Evolutionary conservation across 352 stramenopile genomes (phyloP), one percentile per base, ranked within the genome.

Genomic region (Bremia lactucae): DNA sequence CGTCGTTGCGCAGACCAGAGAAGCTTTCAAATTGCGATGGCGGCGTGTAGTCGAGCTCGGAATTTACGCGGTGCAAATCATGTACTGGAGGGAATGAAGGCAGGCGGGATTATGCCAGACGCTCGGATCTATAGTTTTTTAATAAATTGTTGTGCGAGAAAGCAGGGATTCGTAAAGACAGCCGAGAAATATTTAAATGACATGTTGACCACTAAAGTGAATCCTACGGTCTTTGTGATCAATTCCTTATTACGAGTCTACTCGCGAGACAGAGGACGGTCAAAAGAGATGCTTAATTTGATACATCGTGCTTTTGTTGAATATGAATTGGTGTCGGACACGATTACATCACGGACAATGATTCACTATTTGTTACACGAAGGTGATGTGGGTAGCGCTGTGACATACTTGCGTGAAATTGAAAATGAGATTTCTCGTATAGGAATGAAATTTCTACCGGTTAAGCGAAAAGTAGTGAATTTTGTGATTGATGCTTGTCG

Each of bases 201-300:
- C 24, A 66, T 87, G 46, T 9, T 75, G 2, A 25, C 1, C 25
- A 49, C 59, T 9, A 55, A 50, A 13, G 14, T 82, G 5, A 54
- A 68, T 11, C 72, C 68, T 10, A 70, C 50, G 6, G 38, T 67
- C 25, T 61, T 73, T 31, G 59, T 59, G 6, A 35, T 83, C 14
- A 84, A 86, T 35, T 59, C 68, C 1, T 74, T 86, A 60, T n/a
- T 83, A 34, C 65, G 72, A 33, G 73, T 79, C n/a, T 81, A 72
- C 35, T 49, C 59, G 1, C 55, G 71, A 5, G 47, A 53, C 6
- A 35, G 23, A 14, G 55, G 55, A 16, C 52, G 62, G 8, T 82
- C 68, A 7, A 46, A 63, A 19, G 7, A 28, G 19, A 45, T 68
- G 19, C 28, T 69, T 6, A 61, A 65, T 13, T 48, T 75, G 4